These are phyloP conservation scores for Chlamydomonas asymmetrica DNA, from an alignment of 139 green algal species.

Conservation along the genomic window DNA sequence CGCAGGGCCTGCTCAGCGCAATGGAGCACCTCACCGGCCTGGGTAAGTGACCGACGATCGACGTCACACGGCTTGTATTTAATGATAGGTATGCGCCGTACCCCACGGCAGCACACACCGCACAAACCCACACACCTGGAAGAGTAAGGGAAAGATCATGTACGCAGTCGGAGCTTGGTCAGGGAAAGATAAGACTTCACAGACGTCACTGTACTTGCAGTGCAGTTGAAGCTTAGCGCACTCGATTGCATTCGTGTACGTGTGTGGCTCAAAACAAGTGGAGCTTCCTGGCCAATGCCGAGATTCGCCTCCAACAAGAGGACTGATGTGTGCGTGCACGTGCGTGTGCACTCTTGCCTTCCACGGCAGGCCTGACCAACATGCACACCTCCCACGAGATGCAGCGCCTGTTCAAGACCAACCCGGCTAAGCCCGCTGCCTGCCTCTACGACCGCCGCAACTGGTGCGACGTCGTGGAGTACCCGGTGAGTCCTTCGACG, in stretches of 20 bases:
- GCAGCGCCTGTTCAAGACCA: conserved; percentile 12
- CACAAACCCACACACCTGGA: too few species aligned
- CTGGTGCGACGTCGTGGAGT: conserved; percentile 19
- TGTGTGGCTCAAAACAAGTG: too few species aligned
- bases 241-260: too few species aligned
- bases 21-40: neutral
- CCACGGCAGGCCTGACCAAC: conserved; percentile 15
- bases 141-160: too few species aligned
- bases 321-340: neutral
- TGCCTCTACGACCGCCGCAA: conserved; percentile 22
- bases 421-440: neutral
- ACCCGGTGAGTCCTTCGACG: too few species aligned
- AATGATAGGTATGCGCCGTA: neutral
- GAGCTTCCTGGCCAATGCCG: neutral
- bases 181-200: neutral
- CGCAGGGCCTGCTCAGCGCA: conserved; percentile 7
- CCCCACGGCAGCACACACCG: neutral
- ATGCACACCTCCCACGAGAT: conserved; percentile 15
- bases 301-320: too few species aligned
- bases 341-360: neutral
- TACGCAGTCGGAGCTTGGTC: too few species aligned
- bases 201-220: neutral
- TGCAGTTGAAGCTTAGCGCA: too few species aligned
- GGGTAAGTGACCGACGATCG: neutral
- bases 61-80: neutral